phyloP scores from a whole-genome alignment of 2,329 filamentous ascomycete genomes.

The Aspergillus sp. region DNA sequence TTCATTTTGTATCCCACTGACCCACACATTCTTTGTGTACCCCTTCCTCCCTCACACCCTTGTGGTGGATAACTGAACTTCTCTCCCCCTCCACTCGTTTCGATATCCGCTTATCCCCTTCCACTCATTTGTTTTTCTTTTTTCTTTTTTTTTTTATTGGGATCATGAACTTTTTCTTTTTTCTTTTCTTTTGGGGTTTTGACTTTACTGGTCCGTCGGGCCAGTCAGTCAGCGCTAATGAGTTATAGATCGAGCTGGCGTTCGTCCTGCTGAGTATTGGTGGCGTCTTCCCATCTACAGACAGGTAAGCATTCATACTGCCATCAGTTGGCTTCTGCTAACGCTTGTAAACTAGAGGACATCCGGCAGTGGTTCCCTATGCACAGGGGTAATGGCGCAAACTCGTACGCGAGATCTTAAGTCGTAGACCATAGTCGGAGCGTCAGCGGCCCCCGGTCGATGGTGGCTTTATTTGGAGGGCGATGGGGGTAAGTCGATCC shows the following conservation, averaged over 20 bases:
- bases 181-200: not conserved
- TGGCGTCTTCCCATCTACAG: conserved; percentile 6
- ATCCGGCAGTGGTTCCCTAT: conserved; percentile 11
- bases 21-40: not conserved
- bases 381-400: conserved; percentile 18
- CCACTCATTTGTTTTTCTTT: not conserved
- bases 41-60: not conserved
- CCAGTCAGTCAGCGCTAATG: conserved; percentile 21
- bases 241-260: conserved; percentile 17
- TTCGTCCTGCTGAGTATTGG: conserved; percentile 21
- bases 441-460: conserved; percentile 9
- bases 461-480: conserved; percentile 7
- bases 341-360: conserved; percentile 6
- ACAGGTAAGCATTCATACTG: conserved; percentile 12
- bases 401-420: conserved; percentile 14
- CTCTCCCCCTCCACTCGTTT: not conserved
- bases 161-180: not conserved
- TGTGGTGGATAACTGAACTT: not conserved
- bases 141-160: not conserved
- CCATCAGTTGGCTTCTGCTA: not conserved
- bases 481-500: conserved; percentile 12
- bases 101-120: not conserved
- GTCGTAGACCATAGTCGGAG: conserved; percentile 10
- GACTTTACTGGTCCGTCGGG: conserved; percentile 13
- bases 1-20: conserved; percentile 2